A percentile compares a stretch with the other conserved stretches of the same genome.
Conservation (phyloP, 2,329 filamentous ascomycete genomes). For the Huntiella savannae region DNA sequence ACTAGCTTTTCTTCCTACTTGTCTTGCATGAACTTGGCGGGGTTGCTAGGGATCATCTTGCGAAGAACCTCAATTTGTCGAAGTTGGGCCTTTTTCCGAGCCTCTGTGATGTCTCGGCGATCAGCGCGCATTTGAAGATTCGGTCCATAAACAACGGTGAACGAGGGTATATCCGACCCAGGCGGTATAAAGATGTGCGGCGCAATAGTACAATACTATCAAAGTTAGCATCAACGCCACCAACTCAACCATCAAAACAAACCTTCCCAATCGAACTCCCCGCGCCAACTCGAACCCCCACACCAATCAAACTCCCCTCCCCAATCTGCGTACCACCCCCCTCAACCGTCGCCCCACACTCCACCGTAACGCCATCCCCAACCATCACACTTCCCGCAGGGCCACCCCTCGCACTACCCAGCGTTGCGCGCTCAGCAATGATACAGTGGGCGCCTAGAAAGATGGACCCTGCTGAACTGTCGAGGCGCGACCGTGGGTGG, state of each 20-base stretch:
- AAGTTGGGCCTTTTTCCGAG: constrained; percentile 43
- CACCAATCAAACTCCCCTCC: constrained; percentile 40
- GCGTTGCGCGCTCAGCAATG: constrained; percentile 48
- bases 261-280: constrained; percentile 46
- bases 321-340: constrained; percentile 42
- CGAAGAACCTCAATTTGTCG: constrained; percentile 49
- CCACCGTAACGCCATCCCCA: constrained; percentile 41
- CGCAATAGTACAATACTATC: constrained; percentile 50
- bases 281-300: constrained; percentile 38
- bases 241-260: constrained; percentile 12
- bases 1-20: neutral
- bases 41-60: constrained; percentile 47
- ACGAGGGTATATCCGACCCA: constrained; percentile 41
- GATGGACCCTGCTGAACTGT: constrained; percentile 61
- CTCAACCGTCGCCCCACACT: constrained; percentile 41
- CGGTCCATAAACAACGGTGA: constrained; percentile 50
- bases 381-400: constrained; percentile 33
- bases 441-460: constrained; percentile 67
- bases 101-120: constrained; percentile 38
- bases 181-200: constrained; percentile 40
- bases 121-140: constrained; percentile 36
- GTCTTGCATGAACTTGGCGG: constrained; percentile 24
- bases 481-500: constrained; percentile 69
- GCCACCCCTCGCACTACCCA: constrained; percentile 26
- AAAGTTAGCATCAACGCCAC: neutral